These are phyloP conservation scores for Croton laevigatus DNA, from an alignment of 441 rosid species.

Conservation along the genomic window DNA sequence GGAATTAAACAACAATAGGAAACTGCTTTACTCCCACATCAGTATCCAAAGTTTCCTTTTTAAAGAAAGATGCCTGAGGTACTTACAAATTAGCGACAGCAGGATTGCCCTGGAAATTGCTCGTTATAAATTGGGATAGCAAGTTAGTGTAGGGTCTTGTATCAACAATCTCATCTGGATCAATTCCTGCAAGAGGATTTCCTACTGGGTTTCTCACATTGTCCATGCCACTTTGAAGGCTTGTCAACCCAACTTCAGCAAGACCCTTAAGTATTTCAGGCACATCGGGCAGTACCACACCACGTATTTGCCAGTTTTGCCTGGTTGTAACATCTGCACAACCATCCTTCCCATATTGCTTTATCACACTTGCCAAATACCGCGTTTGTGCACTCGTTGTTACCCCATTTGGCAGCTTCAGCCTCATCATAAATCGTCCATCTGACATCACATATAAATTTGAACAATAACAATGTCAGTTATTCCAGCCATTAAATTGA, in stretches of 20 bases:
- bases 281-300: conserved; percentile 82
- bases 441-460: conserved; percentile 35
- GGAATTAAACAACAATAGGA: too few relatives aligned
- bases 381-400: conserved; percentile 93
- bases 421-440: conserved; percentile 96
- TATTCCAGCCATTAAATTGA: background rate
- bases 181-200: conserved; percentile 90
- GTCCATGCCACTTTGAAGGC: conserved; percentile 97
- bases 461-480: background rate
- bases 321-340: conserved; percentile 92
- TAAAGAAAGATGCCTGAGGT: background rate
- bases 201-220: conserved; percentile 96
- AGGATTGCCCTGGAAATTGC: conserved; percentile 67
- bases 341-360: conserved; percentile 85
- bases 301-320: conserved; percentile 97
- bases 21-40: too few relatives aligned
- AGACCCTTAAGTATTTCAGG: conserved; percentile 79
- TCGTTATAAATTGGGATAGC: conserved; percentile 74
- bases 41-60: too few relatives aligned
- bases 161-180: conserved; percentile 79
- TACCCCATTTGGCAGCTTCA: conserved; percentile 92
- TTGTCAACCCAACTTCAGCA: conserved; percentile 73
- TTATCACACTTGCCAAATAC: conserved; percentile 79
- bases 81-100: conserved; percentile 71
- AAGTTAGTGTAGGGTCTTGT: conserved; percentile 77